These are phyloP conservation scores for Penicillium concentricum DNA, from an alignment of 2,329 filamentous ascomycete species.

Conservation along the genomic window DNA sequence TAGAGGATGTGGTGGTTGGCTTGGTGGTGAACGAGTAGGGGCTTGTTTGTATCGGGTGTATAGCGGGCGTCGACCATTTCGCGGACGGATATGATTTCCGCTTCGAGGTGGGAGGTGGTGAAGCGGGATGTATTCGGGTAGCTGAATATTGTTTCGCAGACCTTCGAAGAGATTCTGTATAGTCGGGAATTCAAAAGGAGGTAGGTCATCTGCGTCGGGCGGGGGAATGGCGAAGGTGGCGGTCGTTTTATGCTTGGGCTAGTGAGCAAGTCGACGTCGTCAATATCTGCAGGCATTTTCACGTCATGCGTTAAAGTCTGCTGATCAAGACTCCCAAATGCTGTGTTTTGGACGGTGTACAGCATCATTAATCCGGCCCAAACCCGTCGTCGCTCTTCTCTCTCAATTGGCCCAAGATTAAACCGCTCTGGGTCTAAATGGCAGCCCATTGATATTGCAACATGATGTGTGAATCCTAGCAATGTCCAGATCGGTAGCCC, in stretches of 20 bases:
- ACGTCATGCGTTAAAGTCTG: conserved; percentile 30
- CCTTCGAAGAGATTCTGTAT: conserved; percentile 36
- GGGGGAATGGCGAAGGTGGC: conserved; percentile 17
- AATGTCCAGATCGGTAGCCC: conserved; percentile 41
- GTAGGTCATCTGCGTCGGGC: conserved; percentile 45
- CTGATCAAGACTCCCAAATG: conserved; percentile 37
- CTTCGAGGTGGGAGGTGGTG: conserved; percentile 27
- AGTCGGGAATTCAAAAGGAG: conserved; percentile 40
- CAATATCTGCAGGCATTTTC: conserved; percentile 35
- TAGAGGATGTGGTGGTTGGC: conserved; percentile 44
- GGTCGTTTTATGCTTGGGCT: conserved; percentile 14
- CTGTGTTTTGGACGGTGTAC: conserved; percentile 40
- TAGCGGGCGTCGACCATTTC: conserved; percentile 34
- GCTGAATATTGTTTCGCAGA: conserved; percentile 37
- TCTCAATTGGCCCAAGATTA: conserved; percentile 34
- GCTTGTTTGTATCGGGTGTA: conserved; percentile 23
- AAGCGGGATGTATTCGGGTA: conserved; percentile 22
- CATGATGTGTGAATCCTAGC: conserved; percentile 41
- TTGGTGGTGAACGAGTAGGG: conserved; percentile 35
- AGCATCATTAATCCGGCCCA: conserved; percentile 45
- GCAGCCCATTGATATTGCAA: conserved; percentile 44
- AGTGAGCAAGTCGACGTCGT: conserved; percentile 36
- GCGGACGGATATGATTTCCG: conserved; percentile 32
- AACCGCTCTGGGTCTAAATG: conserved; percentile 43
- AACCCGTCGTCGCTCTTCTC: conserved; percentile 40